phyloP scores from a whole-genome alignment of 2,329 filamentous ascomycete genomes.

The Pyrenochaeta sp. region DNA sequence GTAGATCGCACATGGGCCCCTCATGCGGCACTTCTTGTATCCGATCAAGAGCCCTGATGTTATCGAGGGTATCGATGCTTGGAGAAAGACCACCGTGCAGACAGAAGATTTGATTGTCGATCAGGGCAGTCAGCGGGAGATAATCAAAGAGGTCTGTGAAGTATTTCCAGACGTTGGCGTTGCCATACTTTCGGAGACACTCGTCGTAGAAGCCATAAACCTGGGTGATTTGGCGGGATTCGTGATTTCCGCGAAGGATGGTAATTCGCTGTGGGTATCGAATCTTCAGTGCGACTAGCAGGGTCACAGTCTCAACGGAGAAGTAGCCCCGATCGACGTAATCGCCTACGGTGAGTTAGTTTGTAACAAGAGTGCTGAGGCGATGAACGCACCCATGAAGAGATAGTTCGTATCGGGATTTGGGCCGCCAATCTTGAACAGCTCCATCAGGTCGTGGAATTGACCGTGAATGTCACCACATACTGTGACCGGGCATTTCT shows the following conservation, averaged over 20 bases:
- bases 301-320: constrained; percentile 96
- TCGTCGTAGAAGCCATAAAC: constrained; percentile 84
- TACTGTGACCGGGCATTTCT: constrained; percentile 97
- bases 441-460: constrained; percentile 98
- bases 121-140: constrained; percentile 75
- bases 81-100: constrained; percentile 76
- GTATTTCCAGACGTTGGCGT: constrained; percentile 80
- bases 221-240: constrained; percentile 79
- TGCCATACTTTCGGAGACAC: constrained; percentile 79
- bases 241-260: constrained; percentile 92
- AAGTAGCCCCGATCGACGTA: constrained; percentile 99
- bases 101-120: constrained; percentile 77
- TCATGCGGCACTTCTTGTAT: constrained; percentile 79
- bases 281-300: constrained; percentile 96
- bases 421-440: constrained; percentile 98
- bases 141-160: constrained; percentile 83
- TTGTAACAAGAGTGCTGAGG: constrained; percentile 3
- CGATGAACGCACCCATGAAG: constrained; percentile 79
- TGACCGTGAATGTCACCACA: constrained; percentile 99
- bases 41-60: constrained; percentile 63
- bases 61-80: constrained; percentile 77
- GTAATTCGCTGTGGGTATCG: constrained; percentile 98
- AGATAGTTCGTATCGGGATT: constrained; percentile 99
- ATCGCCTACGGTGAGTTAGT: constrained; percentile 71
- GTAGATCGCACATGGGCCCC: constrained; percentile 78